A percentile compares a stretch with the other conserved stretches of the same genome.
Conservation (phyloP, 2,329 filamentous ascomycete species). For the Colletotrichum nymphaeae region DNA sequence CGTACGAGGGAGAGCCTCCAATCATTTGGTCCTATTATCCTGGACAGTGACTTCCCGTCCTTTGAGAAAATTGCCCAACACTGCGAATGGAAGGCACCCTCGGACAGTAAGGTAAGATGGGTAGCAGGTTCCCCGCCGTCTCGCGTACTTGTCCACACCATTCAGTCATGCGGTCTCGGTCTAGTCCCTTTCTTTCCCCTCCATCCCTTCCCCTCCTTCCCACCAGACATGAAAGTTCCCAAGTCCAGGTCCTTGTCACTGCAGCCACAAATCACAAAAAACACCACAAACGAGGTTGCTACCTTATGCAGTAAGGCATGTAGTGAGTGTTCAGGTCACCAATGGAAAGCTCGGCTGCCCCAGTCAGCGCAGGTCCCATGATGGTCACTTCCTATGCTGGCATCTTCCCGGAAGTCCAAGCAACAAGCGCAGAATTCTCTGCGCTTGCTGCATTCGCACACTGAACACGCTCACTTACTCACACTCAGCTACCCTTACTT, state of each 20-base stretch:
- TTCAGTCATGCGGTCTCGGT: slow-evolving; percentile 4
- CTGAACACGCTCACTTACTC: neutral
- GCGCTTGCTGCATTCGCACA: neutral
- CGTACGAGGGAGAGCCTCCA: neutral
- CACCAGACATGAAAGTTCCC: neutral
- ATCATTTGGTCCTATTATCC: neutral
- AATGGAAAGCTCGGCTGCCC: slow-evolving; percentile 22
- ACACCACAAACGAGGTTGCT: neutral
- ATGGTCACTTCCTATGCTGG: slow-evolving; percentile 21
- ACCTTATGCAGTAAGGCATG: neutral
- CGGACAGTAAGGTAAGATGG: neutral
- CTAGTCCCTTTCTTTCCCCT: neutral
- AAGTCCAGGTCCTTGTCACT: slow-evolving; percentile 1
- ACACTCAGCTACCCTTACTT: no score
- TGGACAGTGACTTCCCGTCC: no score
- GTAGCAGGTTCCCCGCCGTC: neutral
- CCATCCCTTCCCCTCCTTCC: neutral
- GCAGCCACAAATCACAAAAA: neutral
- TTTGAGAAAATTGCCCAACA: neutral
- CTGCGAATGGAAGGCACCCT: neutral
- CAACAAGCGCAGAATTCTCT: neutral
- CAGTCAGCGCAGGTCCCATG: slow-evolving; percentile 28
- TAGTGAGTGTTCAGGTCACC: neutral
- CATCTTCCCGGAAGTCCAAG: slow-evolving; percentile 28
- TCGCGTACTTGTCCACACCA: slow-evolving; percentile 18